Evolutionary conservation across 768 basidiomycete species (phyloP), one percentile per base, ranked within the genome.

Genomic region (Suillus americanus): DNA sequence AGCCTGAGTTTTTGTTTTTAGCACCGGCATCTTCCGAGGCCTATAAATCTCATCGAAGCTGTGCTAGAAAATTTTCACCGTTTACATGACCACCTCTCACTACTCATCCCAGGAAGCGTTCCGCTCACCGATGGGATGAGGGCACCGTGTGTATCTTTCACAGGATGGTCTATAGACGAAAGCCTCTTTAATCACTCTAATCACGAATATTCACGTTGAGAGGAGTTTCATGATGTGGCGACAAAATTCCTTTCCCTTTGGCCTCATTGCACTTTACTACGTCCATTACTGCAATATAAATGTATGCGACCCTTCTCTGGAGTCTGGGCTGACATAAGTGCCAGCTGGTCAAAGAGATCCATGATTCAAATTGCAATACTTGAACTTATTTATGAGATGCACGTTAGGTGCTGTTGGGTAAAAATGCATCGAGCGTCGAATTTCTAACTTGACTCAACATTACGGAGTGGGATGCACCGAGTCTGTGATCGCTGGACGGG

Each of bases 211-310:
- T 67, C 79, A 92, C 88, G 89, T 84, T 70, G 87, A 85, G 79
- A 84, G 84, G 89, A 90, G 91, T 92, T 93, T 93, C 91, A 92
- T 92, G 88, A 80, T 80, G 85, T 77, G 90, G 90, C 89, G 64
- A 91, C 82, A 90, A n/a, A 33, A 40, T 59, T 51, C 2, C 9
- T 37, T 38, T 60, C 23, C 3, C 43, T 43, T 9, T 64, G 35
- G 33, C 14, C 54, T 37, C 5, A 33, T 62, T 61, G 5, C 12
- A 54, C 53, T 54, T 54, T 35, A 35, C 30, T 13, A n/a, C 33
- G 10, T 5, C 2, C 10, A 54, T 33, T 20, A 20, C 30, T n/a
- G 12, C 10, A n/a, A n/a, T n/a, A 54, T n/a, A 54, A 33, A 20
- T 35, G 53, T 33, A 13, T 54, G 4, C 13, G 20, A n/a, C 28